Evolutionary conservation across 2,329 filamentous ascomycete genomes (phyloP).

Genomic region (Emmonsiellopsis sp.): DNA sequence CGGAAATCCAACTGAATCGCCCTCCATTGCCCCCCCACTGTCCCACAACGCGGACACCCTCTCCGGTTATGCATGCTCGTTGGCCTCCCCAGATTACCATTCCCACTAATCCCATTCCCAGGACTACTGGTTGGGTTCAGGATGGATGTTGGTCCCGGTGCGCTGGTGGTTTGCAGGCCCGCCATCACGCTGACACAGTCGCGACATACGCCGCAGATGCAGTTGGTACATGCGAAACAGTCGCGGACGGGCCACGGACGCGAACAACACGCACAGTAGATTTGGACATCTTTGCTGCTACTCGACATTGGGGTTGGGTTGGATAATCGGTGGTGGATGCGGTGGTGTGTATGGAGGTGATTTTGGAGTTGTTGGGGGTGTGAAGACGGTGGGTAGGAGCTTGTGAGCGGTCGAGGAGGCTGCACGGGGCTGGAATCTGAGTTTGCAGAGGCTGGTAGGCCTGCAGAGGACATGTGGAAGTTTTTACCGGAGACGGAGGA

Average conservation of each 20-base stretch:
- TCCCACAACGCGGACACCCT: constrained; percentile 37
- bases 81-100: constrained; percentile 19
- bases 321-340: constrained; percentile 33
- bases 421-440: constrained; percentile 51
- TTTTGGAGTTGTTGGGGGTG: constrained; percentile 16
- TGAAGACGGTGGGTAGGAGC: constrained; percentile 19
- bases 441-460: constrained; percentile 60
- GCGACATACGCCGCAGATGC: constrained; percentile 84
- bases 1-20: constrained; percentile 39
- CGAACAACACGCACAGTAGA: constrained; percentile 85
- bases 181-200: constrained; percentile 58
- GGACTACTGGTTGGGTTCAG: constrained; percentile 26
- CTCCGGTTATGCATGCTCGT: constrained; percentile 30
- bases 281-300: constrained; percentile 52
- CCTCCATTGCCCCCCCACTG: constrained; percentile 38
- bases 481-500: constrained; percentile 49
- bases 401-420: constrained; percentile 22
- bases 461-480: constrained; percentile 59
- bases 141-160: constrained; percentile 22
- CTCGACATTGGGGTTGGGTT: constrained; percentile 45
- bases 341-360: constrained; percentile 25
- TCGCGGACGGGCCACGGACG: constrained; percentile 67
- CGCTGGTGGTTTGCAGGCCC: constrained; percentile 26
- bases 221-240: constrained; percentile 91
- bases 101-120: constrained; percentile 19